phyloP scores from a whole-genome alignment of 108 stramenopile genomes.

The Skeletonema tropicum region DNA sequence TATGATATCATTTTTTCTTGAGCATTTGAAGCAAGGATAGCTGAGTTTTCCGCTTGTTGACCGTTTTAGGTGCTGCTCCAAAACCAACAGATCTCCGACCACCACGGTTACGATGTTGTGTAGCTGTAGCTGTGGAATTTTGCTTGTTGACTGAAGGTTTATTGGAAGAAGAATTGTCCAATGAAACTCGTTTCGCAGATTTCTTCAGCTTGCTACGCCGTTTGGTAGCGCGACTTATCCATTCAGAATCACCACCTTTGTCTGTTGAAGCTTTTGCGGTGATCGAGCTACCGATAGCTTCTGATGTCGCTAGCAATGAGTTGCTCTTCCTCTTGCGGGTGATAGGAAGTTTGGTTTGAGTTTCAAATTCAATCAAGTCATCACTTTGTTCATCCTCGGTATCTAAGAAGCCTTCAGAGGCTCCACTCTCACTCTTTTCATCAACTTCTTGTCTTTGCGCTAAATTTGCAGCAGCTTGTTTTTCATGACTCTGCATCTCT shows the following conservation, averaged over 20 bases:
- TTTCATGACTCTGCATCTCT: neutral
- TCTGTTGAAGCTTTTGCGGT: neutral
- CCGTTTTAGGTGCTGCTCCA: constrained; percentile 29
- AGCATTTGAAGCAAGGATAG: constrained; percentile 27
- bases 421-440: neutral
- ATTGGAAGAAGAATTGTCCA: neutral
- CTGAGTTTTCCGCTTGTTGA: constrained; percentile 37
- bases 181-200: neutral
- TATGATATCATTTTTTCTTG: constrained; percentile 10
- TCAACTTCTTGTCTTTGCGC: neutral
- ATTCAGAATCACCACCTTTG: constrained; percentile 2
- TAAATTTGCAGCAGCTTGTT: neutral
- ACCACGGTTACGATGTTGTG: neutral
- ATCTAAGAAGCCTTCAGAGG: constrained; percentile 7
- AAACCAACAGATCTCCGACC: constrained; percentile 18
- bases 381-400: constrained; percentile 18
- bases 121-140: neutral
- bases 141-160: neutral
- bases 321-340: constrained; percentile 10
- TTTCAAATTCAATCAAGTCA: constrained; percentile 20
- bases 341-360: neutral
- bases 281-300: constrained; percentile 31
- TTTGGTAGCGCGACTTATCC: constrained; percentile 12
- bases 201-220: constrained; percentile 5
- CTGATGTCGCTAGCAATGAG: constrained; percentile 8